Base-by-base conservation (phyloP, 768 basidiomycete species). In the Kwoniella botswanensis region DNA sequence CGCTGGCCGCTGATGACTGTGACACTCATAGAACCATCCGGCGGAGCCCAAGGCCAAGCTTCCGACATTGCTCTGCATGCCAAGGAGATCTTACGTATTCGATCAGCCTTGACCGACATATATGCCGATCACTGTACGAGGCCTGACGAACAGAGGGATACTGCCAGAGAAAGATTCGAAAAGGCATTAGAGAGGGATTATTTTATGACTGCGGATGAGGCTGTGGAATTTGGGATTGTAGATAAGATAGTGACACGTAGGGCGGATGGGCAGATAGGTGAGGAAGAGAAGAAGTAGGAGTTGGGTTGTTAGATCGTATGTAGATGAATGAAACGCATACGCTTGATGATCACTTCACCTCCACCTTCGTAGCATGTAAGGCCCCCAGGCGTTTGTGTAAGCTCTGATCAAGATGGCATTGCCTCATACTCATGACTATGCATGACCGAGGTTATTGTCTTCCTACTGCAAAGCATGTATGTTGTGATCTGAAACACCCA, bases 41-140 rank as follows among this genome's bases (percentile, higher is more conserved):
- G 96, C 65, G 96, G 95, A 50, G 94, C 94, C 56, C 92, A 92
- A 41, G 96, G 96, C 4, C 94, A 96, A 82, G 96, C 96, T 22
- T 91, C 91, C 52, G 96, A 98, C 84, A 96, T 98, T 75, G 93
- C 94, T n/a, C 95, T 96, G 72, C 93, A 96, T 80, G 96, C 96
- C 3, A 92, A 92, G 82, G 94, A 98, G 85, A 98, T 98, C 78
- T 87, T 98, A 29, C 90, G 94, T 53, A 90, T 95, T 72, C 88
- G 95, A 55, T 88, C 92, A 71, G 83, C 90, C 4, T 86, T 98
- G 64, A 97, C 95, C 21, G 87, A 88, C 62, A 94, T 97, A 80
- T 97, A 97, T 86, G 92, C 92, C 81, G 87, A 87, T 73, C 95
- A 98, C 80, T 97, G 95, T 84, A 87, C 84, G 18, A 88, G 86